A percentile compares a stretch with the other conserved stretches of the same genome.
Evolutionary conservation across 129 eudicot species (phyloP).

Genomic region (Pittosporum tobira): DNA sequence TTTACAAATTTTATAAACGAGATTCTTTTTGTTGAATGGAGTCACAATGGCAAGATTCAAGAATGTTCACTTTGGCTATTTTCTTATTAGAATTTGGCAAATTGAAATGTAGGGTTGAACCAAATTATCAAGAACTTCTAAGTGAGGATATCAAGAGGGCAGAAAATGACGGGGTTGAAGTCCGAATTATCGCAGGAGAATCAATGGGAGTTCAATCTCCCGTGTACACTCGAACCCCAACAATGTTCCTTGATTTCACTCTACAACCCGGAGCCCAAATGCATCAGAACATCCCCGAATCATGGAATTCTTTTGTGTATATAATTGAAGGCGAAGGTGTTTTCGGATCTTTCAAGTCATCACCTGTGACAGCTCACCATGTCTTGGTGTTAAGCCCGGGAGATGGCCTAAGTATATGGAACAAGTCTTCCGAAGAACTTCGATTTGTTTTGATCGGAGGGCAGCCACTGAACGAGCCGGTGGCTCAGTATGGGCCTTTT

Average conservation of each 20-base stretch:
- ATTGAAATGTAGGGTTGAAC: conserved; percentile 59
- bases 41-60: too few relatives aligned
- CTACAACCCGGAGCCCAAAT: conserved; percentile 44
- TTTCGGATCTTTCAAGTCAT: conserved; percentile 45
- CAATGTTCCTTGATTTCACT: conserved; percentile 84
- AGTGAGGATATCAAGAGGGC: conserved; percentile 52
- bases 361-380: conserved; percentile 55
- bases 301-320: conserved; percentile 74
- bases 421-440: conserved; percentile 43
- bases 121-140: conserved; percentile 73
- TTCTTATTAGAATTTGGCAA: background rate
- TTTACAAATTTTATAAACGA: too few relatives aligned
- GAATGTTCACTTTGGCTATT: background rate
- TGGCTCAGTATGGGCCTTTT: conserved; percentile 86
- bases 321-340: conserved; percentile 70
- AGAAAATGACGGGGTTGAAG: conserved; percentile 62
- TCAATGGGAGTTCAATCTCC: conserved; percentile 79
- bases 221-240: conserved; percentile 82
- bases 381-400: conserved; percentile 64
- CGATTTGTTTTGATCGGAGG: conserved; percentile 76
- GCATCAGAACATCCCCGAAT: conserved; percentile 61
- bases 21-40: background rate
- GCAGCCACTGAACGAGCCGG: conserved; percentile 72
- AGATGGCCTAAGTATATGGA: conserved; percentile 81
- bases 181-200: conserved; percentile 77